These are phyloP conservation scores for Eutypella sp. DNA, from an alignment of 2,329 filamentous ascomycete genomes.

Conservation along the genomic window DNA sequence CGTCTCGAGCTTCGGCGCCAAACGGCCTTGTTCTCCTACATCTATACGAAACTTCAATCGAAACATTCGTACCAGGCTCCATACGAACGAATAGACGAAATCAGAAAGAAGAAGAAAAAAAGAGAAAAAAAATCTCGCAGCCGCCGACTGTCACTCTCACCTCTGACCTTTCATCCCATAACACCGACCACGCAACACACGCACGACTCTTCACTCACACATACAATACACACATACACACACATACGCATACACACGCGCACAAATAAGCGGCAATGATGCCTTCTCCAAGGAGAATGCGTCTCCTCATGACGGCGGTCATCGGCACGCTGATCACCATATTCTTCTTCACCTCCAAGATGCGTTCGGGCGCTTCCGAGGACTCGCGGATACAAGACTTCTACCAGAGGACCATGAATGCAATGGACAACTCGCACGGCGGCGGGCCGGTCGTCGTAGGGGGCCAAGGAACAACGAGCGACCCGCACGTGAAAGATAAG, in stretches of 20 bases:
- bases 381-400: constrained; percentile 48
- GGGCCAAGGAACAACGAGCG: constrained; percentile 30
- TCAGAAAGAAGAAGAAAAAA: too few relatives aligned
- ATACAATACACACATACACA: neutral
- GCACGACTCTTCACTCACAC: too few relatives aligned
- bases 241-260: neutral
- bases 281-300: constrained; percentile 66
- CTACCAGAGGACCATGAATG: constrained; percentile 55
- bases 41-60: too few relatives aligned
- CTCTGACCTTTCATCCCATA: too few relatives aligned
- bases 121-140: too few relatives aligned
- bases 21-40: too few relatives aligned
- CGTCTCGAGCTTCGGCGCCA: too few relatives aligned
- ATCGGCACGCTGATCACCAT: constrained; percentile 61
- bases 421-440: constrained; percentile 38
- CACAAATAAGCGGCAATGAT: constrained; percentile 34
- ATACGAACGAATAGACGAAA: too few relatives aligned
- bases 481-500: constrained; percentile 40
- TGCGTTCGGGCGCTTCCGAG: constrained; percentile 44
- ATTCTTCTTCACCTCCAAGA: constrained; percentile 67
- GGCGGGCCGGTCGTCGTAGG: constrained; percentile 36
- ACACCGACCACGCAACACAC: too few relatives aligned
- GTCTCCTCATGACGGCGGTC: constrained; percentile 60
- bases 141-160: too few relatives aligned
- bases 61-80: too few relatives aligned